Conservation (phyloP, 1,284 basidiomycete genomes). For the Cutaneotrichosporon mucoides region DNA sequence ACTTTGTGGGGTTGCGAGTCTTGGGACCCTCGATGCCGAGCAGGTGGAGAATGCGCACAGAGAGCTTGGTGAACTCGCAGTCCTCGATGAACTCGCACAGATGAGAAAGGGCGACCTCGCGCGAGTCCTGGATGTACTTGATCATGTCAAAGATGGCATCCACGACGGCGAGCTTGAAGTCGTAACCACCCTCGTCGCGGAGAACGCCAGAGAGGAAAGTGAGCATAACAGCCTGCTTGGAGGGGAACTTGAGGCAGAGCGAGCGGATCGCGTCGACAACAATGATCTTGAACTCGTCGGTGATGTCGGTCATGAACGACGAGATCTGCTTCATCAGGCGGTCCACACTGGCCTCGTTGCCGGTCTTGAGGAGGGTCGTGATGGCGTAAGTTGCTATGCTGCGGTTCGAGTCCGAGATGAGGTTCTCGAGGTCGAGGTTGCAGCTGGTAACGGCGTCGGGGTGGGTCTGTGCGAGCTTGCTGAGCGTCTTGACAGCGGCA, state of each 20-base stretch:
- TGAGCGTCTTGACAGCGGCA: conserved; percentile 92
- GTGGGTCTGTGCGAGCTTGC: conserved; percentile 76
- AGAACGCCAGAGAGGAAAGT: conserved; percentile 90
- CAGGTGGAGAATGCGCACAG: conserved; percentile 91
- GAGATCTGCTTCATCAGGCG: conserved; percentile 99
- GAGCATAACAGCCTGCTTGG: conserved; percentile 93
- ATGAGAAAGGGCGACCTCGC: conserved; percentile 91
- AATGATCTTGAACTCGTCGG: conserved; percentile 99
- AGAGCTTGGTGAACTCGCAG: conserved; percentile 99
- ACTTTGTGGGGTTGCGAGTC: conserved; percentile 92
- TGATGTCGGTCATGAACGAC: conserved; percentile 98
- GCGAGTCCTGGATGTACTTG: conserved; percentile 91
- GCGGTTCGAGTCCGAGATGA: conserved; percentile 94
- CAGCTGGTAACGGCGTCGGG: conserved; percentile 83
- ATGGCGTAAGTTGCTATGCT: conserved; percentile 98
- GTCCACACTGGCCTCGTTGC: conserved; percentile 98
- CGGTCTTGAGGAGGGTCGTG: conserved; percentile 98
- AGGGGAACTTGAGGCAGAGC: conserved; percentile 96
- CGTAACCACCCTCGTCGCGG: conserved; percentile 96
- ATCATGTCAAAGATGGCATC: conserved; percentile 99
- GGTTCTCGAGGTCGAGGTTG: conserved; percentile 96
- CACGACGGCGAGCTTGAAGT: conserved; percentile 98
- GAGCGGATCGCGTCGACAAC: conserved; percentile 98
- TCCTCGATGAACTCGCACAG: conserved; percentile 99
- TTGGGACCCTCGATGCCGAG: conserved; percentile 95